Base-by-base conservation (phyloP, 2,329 filamentous ascomycete species). In the Ilyonectria mors-panacis region DNA sequence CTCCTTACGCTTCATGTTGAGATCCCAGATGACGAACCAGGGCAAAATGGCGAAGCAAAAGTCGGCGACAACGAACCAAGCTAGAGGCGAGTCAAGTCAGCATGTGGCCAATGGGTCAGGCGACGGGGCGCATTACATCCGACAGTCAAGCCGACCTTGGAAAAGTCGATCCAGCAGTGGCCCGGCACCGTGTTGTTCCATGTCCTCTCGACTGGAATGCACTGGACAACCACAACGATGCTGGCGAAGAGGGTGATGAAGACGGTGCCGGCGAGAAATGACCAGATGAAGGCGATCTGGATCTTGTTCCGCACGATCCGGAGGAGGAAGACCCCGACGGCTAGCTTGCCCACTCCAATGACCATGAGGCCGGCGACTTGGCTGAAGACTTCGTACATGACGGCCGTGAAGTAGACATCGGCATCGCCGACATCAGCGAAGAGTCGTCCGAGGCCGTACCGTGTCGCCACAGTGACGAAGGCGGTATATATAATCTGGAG, bases 1-100 rank as follows among this genome's bases (percentile, higher is more conserved):
- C 19, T 70, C 68, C 6, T 70, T 70, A 1, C 60, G 65, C 21
- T 70, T 70, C 69, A 70, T 70, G 19, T 70, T 70, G 3, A 70
- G 48, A 9, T 70, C 60, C 65, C 69, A 70, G 3, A 68, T 70
- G 7, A 70, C 55, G 4, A 70, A 70, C 68, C 68, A 70, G 1
- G 60, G 68, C 1, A 70, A 37, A 12, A 70, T 70, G 0, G 68
- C 69, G 21, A 70, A 70, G 1, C 30, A 55, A 13, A 70, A 70
- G n/a, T 70, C 67, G 1, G 60, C 67, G 7, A 70, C 58, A 0
- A 70, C 65, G 2, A 70, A 68, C 65, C 68, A 70, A 8, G 68
- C 69, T 70, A 3, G 0, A 19, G 10, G 30, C 30, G 0, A 1
- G 15, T 44, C 0, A 2, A 33, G 30, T 68, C 8, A 68, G 55